These are phyloP conservation scores for Russula sp. DNA, from an alignment of 768 basidiomycete species.

Conservation along the genomic window DNA sequence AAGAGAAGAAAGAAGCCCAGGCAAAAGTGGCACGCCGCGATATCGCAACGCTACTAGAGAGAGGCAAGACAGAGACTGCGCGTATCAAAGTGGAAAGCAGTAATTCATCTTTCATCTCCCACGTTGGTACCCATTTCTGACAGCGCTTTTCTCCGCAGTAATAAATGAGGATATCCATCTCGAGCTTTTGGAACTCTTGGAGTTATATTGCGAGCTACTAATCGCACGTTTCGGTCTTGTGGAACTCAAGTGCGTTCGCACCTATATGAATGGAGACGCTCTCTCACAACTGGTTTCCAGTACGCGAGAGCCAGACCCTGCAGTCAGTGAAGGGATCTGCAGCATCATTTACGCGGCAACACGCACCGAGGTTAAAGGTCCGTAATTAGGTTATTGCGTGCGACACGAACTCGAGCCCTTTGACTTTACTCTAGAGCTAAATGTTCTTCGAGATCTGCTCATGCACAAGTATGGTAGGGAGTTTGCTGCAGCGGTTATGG, in stretches of 20 bases:
- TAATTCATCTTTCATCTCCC: constrained; percentile 42
- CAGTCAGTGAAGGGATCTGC: constrained; percentile 80
- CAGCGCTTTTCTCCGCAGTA: constrained; percentile 42
- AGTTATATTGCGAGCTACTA: constrained; percentile 92
- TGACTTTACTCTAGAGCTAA: constrained; percentile 58
- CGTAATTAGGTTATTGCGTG: constrained; percentile 7
- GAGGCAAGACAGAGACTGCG: constrained; percentile 80
- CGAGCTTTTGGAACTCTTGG: constrained; percentile 87
- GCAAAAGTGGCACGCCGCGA: constrained; percentile 71
- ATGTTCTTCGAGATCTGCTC: constrained; percentile 86
- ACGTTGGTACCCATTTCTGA: constrained; percentile 19
- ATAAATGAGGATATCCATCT: constrained; percentile 83
- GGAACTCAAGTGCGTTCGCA: constrained; percentile 69
- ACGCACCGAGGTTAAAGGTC: constrained; percentile 86
- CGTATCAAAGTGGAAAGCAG: constrained; percentile 81
- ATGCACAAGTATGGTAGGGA: constrained; percentile 96
- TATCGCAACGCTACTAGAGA: constrained; percentile 75
- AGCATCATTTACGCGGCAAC: constrained; percentile 89
- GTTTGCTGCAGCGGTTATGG: constrained; percentile 80
- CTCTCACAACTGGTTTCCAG: constrained; percentile 38
- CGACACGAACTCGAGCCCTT: neutral
- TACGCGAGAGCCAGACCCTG: constrained; percentile 81
- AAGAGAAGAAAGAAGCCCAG: constrained; percentile 91
- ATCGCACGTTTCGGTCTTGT: constrained; percentile 89
- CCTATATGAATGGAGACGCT: neutral